Conservation (phyloP, 2,329 filamentous ascomycete genomes). For the Trichoderma oligosporum region DNA sequence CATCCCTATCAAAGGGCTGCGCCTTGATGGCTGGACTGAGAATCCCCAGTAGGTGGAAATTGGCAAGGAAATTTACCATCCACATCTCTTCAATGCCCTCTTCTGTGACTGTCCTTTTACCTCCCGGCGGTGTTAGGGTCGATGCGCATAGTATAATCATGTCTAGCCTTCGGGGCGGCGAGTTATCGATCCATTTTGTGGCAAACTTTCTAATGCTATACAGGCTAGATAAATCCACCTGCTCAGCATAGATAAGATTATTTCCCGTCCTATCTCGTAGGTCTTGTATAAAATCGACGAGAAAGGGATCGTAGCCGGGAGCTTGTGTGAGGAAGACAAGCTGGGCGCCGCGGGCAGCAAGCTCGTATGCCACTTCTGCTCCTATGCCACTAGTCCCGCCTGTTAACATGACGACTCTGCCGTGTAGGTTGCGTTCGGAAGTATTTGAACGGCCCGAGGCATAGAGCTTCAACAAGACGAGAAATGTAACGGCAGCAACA, state of each 20-base stretch:
- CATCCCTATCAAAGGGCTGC: slow-evolving; percentile 90
- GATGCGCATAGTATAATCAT: slow-evolving; percentile 87
- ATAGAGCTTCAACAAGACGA: slow-evolving; percentile 64
- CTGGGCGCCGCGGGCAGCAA: slow-evolving; percentile 82
- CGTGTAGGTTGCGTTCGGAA: slow-evolving; percentile 82
- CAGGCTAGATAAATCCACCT: slow-evolving; percentile 84
- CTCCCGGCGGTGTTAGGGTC: slow-evolving; percentile 66
- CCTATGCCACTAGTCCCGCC: slow-evolving; percentile 94
- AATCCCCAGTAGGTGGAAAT: slow-evolving; percentile 91
- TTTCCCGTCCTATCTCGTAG: slow-evolving; percentile 73
- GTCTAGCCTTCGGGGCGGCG: slow-evolving; percentile 81
- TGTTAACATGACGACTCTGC: slow-evolving; percentile 89
- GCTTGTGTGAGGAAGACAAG: slow-evolving; percentile 84
- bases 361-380: slow-evolving; percentile 66
- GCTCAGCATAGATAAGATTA: slow-evolving; percentile 88
- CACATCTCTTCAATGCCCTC: slow-evolving; percentile 87
- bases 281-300: slow-evolving; percentile 90
- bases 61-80: slow-evolving; percentile 93
- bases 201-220: slow-evolving; percentile 89
- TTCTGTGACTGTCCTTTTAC: slow-evolving; percentile 56
- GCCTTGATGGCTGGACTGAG: slow-evolving; percentile 84
- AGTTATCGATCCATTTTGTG: slow-evolving; percentile 97
- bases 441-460: slow-evolving; percentile 70
- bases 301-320: slow-evolving; percentile 76
- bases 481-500: slow-evolving; percentile 34